Evolutionary conservation across 306 rosid species (phyloP).

Genomic region (Astragalus membranaceus): DNA sequence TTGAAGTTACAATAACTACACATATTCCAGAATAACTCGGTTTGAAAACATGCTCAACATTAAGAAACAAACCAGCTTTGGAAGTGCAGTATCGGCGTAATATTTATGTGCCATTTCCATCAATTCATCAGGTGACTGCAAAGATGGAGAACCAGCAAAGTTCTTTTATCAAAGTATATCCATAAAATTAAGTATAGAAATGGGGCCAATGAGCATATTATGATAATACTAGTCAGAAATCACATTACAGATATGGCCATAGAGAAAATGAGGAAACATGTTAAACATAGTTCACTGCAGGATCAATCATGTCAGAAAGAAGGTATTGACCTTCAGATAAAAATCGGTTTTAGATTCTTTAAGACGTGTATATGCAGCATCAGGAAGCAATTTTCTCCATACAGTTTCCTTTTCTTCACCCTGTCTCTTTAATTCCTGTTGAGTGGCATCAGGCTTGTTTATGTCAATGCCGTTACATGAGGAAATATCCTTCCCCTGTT

Average conservation of each 20-base stretch:
- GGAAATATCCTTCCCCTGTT: constrained; percentile 49
- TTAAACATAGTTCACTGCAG: not conserved
- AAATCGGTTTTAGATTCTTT: constrained; percentile 90
- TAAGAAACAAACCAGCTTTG: constrained; percentile 79
- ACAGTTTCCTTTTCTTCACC: constrained; percentile 58
- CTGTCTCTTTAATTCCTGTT: constrained; percentile 54
- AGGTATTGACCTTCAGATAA: constrained; percentile 65
- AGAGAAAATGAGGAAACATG: not conserved
- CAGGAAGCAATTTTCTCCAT: constrained; percentile 81
- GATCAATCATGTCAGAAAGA: constrained; percentile 7
- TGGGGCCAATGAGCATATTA: not conserved
- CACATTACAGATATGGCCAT: not conserved
- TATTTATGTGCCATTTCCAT: constrained; percentile 87
- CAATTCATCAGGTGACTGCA: constrained; percentile 89
- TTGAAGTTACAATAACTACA: constrained; percentile 26
- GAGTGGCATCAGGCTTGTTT: constrained; percentile 48
- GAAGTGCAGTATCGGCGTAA: constrained; percentile 87
- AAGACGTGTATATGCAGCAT: constrained; percentile 76
- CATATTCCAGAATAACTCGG: constrained; percentile 16
- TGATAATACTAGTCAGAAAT: not conserved
- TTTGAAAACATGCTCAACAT: not conserved
- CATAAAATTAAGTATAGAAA: not conserved
- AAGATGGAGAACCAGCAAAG: constrained; percentile 11
- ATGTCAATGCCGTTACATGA: constrained; percentile 30
- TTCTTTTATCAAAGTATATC: constrained; percentile 17